A percentile compares a stretch with the other conserved stretches of the same genome.
Conservation (phyloP, 2,329 filamentous ascomycete species). For the Nemania bipapillata region DNA sequence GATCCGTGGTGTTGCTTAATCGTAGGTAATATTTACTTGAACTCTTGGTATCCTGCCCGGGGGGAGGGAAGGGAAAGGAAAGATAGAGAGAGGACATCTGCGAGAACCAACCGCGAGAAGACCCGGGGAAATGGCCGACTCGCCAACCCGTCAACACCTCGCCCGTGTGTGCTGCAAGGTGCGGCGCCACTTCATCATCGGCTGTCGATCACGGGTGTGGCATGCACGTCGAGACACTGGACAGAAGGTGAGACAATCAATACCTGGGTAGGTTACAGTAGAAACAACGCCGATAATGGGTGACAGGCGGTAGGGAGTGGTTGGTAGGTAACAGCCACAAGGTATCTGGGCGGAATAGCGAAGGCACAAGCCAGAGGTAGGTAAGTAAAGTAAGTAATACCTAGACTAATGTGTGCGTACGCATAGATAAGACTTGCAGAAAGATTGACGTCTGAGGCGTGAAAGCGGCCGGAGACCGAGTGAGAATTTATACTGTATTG, state of each 20-base stretch:
- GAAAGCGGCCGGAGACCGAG: slow-evolving; percentile 18
- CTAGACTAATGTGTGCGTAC: not conserved
- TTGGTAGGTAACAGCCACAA: not conserved
- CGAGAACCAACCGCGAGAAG: not conserved
- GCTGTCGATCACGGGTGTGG: slow-evolving; percentile 16
- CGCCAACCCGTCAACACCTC: slow-evolving; percentile 1
- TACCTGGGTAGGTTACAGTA: too few relatives aligned
- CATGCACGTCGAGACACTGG: not conserved
- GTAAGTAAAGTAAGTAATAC: too few relatives aligned
- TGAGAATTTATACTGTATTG: not conserved
- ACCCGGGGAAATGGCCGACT: not conserved
- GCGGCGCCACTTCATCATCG: slow-evolving; percentile 31
- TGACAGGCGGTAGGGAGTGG: too few relatives aligned
- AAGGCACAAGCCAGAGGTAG: too few relatives aligned
- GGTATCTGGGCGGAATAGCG: not conserved
- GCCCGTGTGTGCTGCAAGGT: slow-evolving; percentile 22
- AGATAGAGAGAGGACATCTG: not conserved
- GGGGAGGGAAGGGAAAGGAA: too few relatives aligned
- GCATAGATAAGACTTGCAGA: slow-evolving; percentile 2
- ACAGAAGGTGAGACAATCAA: not conserved
- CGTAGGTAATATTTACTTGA: not conserved
- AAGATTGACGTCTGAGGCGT: slow-evolving; percentile 19
- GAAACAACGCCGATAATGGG: too few relatives aligned
- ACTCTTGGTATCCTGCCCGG: not conserved
- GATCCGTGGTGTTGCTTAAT: not conserved